Conservation (phyloP, 208 protist species). For the Leishmania aethiopica region DNA sequence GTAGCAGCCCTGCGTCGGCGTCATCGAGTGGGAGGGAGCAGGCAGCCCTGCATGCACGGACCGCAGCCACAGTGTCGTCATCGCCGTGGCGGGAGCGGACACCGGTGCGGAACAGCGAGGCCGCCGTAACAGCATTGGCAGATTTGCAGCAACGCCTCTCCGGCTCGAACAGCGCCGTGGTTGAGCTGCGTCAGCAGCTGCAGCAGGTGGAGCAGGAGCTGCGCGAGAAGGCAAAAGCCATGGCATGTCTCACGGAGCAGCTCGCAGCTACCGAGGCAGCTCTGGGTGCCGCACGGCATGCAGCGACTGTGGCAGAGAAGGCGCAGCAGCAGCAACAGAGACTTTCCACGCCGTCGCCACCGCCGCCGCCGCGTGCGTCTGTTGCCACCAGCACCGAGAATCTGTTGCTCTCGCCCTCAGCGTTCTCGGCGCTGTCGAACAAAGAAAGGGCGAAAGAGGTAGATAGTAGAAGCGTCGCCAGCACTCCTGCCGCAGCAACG, state of each 20-base stretch:
- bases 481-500: not conserved
- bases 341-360: not conserved
- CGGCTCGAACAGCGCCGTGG: slow-evolving; percentile 25
- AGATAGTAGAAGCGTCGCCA: not conserved
- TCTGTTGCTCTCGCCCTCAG: slow-evolving; percentile 2
- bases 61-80: not conserved
- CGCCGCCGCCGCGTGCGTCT: slow-evolving; percentile 1
- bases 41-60: not conserved
- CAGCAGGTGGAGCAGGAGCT: slow-evolving; percentile 9
- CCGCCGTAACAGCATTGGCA: slow-evolving; percentile 59
- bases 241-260: slow-evolving; percentile 14
- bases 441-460: slow-evolving; percentile 3
- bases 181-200: slow-evolving; percentile 24
- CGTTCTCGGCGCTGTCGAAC: slow-evolving; percentile 4
- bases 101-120: slow-evolving; percentile 31
- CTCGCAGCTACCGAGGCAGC: slow-evolving; percentile 11
- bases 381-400: not conserved
- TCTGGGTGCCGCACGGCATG: not conserved
- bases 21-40: not conserved
- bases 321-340: slow-evolving; percentile 8
- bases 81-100: slow-evolving; percentile 12
- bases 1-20: not conserved
- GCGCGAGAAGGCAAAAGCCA: slow-evolving; percentile 4
- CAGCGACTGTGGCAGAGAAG: not conserved
- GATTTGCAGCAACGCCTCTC: slow-evolving; percentile 55